Evolutionary conservation across 129 eudicot species (phyloP).

Genomic region (Calendula officinalis): DNA sequence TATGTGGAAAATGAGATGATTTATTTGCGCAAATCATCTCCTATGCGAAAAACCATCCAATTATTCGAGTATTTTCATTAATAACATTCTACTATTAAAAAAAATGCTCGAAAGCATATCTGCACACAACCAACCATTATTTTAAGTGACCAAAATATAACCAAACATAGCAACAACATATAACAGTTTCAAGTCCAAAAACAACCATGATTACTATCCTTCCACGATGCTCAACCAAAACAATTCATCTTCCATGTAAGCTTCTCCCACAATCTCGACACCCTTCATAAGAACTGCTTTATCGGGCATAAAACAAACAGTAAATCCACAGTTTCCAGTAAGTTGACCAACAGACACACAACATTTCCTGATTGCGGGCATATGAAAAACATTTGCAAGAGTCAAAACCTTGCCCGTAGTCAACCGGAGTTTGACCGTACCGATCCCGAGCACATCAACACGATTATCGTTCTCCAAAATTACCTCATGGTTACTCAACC

Average conservation of each 20-base stretch:
- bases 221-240: background rate
- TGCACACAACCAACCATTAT: no score
- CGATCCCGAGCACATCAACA: background rate
- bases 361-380: background rate
- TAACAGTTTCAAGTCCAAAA: background rate
- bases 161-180: background rate
- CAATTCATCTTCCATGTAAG: background rate
- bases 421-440: slow-evolving; percentile 1
- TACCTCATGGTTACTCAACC: background rate
- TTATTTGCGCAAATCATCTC: no score
- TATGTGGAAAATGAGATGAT: no score
- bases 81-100: no score
- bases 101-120: no score
- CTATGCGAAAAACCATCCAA: no score
- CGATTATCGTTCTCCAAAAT: background rate
- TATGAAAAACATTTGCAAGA: slow-evolving; percentile 12
- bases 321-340: background rate
- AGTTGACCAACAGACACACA: background rate
- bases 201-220: background rate
- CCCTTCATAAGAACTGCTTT: background rate
- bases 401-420: background rate
- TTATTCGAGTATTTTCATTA: no score
- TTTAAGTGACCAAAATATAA: no score
- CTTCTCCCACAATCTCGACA: background rate
- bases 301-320: background rate